Evolutionary conservation across 306 rosid species (phyloP), one percentile per base, ranked within the genome.

Genomic region (Rosa lucieae): DNA sequence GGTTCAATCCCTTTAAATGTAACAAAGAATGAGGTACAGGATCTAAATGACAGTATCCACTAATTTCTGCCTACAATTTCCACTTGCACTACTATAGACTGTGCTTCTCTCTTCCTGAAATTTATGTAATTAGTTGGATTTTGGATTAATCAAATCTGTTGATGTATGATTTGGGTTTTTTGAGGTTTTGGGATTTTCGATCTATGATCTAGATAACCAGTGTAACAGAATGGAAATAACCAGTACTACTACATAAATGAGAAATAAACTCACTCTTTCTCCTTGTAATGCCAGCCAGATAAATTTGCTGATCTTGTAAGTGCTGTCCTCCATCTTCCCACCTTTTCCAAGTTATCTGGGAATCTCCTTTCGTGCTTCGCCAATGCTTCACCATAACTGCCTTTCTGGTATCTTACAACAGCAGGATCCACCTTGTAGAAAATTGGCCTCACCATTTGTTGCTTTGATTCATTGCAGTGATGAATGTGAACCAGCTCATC

Each of bases 401-500:
- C n/a, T 63, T 35, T 63, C 3, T 63, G 40, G 39, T 59, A 8
- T 26, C 67, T 11, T 9, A 61, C 8, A 61, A 26, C 39, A 3
- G 67, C 10, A 8, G 67, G 67, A 23, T 61, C 67, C 40, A 61
- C 35, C 67, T 61, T 48, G 26, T 40, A 75, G 70, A 75, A 75
- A 15, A 75, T 29, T 8, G 79, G 79, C 9, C 62, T 44, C 7
- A 76, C 72, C 15, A n/a, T 75, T 46, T 75, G 78, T 10, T 20
- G 70, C 70, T 42, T 61, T 1, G 46, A 29, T 6, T 32, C 69
- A 12, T 14, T 13, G 13, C 69, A 63, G 20, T 17, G n/a, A 52
- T 52, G 56, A 52, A 52, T 52, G n/a, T 52, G 56, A 52, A 52
- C n/a, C n/a, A 52, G 56, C 15, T 52, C 56, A 48, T 43, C 46